Evolutionary conservation across 2,329 filamentous ascomycete genomes (phyloP), one percentile per base, ranked within the genome.

Genomic region (Thelonectria discophora): DNA sequence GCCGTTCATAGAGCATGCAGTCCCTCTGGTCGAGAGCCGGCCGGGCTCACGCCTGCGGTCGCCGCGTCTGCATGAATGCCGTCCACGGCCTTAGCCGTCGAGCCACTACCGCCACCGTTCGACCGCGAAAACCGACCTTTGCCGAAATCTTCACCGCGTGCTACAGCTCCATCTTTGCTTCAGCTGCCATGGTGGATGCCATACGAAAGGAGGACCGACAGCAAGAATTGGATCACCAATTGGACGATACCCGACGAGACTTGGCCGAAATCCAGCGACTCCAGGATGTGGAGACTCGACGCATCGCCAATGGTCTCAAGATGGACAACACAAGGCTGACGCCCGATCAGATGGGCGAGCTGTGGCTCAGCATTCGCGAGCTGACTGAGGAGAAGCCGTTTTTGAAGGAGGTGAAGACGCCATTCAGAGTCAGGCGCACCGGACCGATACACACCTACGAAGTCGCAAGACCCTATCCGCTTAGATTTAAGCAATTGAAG

Each of bases 141-240:
- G 77, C 82, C 75, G 79, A 88, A 76, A 65, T 88, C 62, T 82
- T 89, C 72, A 91, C 89, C 21, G 85, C 89, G 40, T 85, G 84
- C 73, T 92, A 91, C 71, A 89, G 89, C 24, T 86, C 87, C 34
- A 84, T 90, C 55, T 85, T 91, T 69, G 88, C 87, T 5, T 85
- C 86, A 2, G 89, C 88, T 2, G 83, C 88, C 11, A 78, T 90
- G 3, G 78, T 85, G 30, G 90, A 93, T 73, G 84, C 85, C 6
- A 79, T 81, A 27, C 74, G 78, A 30, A 91, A 92, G 72, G 81
- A 86, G 55, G 78, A 80, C 42, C 81, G 86, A 64, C 81, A 84
- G 48, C 80, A 80, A 63, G 83, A 88, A 65, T 86, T 90, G 78
- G 88, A 92, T 56, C 73, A 76, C 18, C 84, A 85, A 59, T 84